phyloP scores from a whole-genome alignment of 805 yeast genomes.

The Isabelozyma rhagii region DNA sequence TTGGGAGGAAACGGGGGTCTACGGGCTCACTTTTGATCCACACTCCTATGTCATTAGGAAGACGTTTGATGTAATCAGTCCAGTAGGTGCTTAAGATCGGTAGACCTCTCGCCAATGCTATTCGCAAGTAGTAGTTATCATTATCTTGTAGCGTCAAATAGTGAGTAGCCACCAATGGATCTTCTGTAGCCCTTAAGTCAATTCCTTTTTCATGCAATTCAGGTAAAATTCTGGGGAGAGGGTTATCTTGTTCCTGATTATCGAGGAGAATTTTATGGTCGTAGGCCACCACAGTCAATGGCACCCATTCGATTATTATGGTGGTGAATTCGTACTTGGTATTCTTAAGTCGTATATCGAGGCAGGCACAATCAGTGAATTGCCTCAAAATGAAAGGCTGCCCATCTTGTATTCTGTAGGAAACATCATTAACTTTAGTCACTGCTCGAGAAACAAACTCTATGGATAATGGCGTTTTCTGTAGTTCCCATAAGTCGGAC shows the following conservation, averaged over 20 bases:
- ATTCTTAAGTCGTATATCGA: conserved; percentile 2
- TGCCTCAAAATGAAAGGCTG: background rate
- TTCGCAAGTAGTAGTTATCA: conserved; percentile 10
- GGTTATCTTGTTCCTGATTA: background rate
- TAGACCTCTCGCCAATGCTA: conserved; percentile 25
- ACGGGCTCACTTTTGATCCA: conserved; percentile 17
- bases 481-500: conserved; percentile 3
- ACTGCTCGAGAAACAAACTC: conserved; percentile 27
- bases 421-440: conserved; percentile 23
- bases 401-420: conserved; percentile 13
- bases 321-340: conserved; percentile 11
- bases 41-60: conserved; percentile 8
- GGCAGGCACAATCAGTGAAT: background rate
- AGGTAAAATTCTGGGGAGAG: background rate
- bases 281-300: conserved; percentile 11
- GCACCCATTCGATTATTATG: conserved; percentile 18
- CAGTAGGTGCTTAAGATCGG: conserved; percentile 25
- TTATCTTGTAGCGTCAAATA: conserved; percentile 12
- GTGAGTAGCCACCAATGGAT: conserved; percentile 19
- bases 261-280: conserved; percentile 1
- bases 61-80: conserved; percentile 13
- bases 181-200: conserved; percentile 17
- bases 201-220: conserved; percentile 5
- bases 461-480: conserved; percentile 15
- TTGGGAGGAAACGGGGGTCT: conserved; percentile 12